A percentile compares a stretch with the other conserved stretches of the same genome.
Evolutionary conservation across 192 early-diverging fungal genomes (phyloP).

Genomic region (Geosiphon pyriformis): DNA sequence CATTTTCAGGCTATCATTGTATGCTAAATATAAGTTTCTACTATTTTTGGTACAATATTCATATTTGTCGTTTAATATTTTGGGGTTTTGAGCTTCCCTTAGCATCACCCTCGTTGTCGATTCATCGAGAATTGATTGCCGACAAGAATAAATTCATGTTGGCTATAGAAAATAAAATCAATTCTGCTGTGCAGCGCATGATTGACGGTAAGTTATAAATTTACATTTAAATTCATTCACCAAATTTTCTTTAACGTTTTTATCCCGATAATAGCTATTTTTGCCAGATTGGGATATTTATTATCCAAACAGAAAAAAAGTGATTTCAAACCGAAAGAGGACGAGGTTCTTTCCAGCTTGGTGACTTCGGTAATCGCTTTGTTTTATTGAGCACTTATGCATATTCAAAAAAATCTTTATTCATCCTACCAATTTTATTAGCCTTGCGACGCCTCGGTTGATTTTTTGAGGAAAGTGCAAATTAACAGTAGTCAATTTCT

Average conservation of each 20-base stretch:
- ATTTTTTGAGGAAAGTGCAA: conserved; percentile 68
- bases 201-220: conserved; percentile 51
- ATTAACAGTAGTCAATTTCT: conserved; percentile 53
- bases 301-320: conserved; percentile 76
- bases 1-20: conserved; percentile 77
- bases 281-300: conserved; percentile 62
- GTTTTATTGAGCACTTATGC: no score
- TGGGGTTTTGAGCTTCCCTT: conserved; percentile 53
- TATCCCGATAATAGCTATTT: conserved; percentile 44
- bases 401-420: not conserved
- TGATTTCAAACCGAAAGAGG: conserved; percentile 92
- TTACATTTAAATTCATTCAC: not conserved
- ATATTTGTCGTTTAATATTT: not conserved
- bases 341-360: conserved; percentile 63
- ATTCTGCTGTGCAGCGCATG: conserved; percentile 66
- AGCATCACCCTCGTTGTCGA: conserved; percentile 58
- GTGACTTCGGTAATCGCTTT: conserved; percentile 44
- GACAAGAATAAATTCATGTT: conserved; percentile 88
- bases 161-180: conserved; percentile 73
- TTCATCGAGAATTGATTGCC: conserved; percentile 81
- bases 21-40: conserved; percentile 27
- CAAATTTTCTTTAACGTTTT: not conserved
- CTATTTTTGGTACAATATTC: conserved; percentile 10
- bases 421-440: conserved; percentile 28
- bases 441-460: conserved; percentile 75